Conservation (phyloP, 371 early-diverging fungal species). For the Basidiobolus heterosporus region DNA sequence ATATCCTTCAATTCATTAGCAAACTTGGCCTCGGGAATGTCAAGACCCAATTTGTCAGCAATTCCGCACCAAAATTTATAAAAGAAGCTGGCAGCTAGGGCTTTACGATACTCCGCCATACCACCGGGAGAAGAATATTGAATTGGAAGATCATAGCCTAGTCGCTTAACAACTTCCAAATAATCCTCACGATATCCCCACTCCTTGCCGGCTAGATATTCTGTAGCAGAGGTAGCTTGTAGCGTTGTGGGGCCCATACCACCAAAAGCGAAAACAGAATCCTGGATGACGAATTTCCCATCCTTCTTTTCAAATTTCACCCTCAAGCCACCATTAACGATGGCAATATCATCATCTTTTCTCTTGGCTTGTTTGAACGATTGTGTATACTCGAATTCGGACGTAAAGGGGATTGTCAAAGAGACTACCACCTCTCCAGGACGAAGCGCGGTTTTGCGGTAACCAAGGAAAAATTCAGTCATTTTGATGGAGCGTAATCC, state of each 20-base stretch:
- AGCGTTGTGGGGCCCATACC: conserved; percentile 53
- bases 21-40: conserved; percentile 12
- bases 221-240: conserved; percentile 20
- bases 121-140: conserved; percentile 47
- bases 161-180: conserved; percentile 9
- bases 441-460: conserved; percentile 47
- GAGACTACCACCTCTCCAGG: conserved; percentile 36
- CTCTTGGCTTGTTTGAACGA: conserved; percentile 69
- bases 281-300: conserved; percentile 11
- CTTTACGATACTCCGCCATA: conserved; percentile 52
- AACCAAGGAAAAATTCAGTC: conserved; percentile 50
- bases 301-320: conserved; percentile 19
- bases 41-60: conserved; percentile 12
- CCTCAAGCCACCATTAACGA: conserved; percentile 49
- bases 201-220: conserved; percentile 15
- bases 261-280: conserved; percentile 45
- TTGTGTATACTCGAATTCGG: conserved; percentile 27
- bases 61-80: conserved; percentile 46
- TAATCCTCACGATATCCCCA: conserved; percentile 26
- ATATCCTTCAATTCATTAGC: conserved; percentile 16
- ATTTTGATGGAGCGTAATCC: conserved; percentile 30
- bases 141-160: conserved; percentile 10
- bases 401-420: conserved; percentile 36
- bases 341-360: conserved; percentile 65
- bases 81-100: conserved; percentile 46